phyloP scores from a whole-genome alignment of 345 rosid species.

The Salix dunnii region DNA sequence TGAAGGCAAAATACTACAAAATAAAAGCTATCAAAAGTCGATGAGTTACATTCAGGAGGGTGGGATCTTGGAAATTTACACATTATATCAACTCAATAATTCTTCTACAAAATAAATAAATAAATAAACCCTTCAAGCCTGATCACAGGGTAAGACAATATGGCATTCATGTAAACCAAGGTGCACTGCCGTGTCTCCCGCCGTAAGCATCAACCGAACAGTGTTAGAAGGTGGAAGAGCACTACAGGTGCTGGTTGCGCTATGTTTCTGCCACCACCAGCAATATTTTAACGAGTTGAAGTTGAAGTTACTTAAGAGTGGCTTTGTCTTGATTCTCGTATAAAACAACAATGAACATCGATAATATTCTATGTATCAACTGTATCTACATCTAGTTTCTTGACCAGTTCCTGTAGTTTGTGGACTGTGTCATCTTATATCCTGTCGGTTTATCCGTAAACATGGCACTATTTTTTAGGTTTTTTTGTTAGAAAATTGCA shows the following conservation, averaged over 20 bases:
- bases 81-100: no score
- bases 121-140: neutral
- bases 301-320: neutral
- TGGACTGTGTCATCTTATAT: neutral
- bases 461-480: neutral
- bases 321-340: neutral
- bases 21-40: no score
- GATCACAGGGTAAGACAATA: neutral
- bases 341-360: neutral
- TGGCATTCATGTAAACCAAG: neutral
- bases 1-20: no score
- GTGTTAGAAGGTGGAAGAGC: conserved; percentile 1
- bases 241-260: neutral
- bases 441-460: conserved; percentile 1
- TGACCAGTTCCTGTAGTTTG: neutral
- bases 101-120: no score
- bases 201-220: neutral
- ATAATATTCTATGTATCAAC: neutral
- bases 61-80: no score
- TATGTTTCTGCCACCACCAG: neutral
- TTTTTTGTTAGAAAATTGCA: neutral
- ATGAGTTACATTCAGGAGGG: no score
- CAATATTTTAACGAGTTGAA: neutral
- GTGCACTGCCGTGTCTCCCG: neutral
- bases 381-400: neutral